Base-by-base conservation (phyloP, 163 green algal species). In the Prototheca stagnorum region DNA sequence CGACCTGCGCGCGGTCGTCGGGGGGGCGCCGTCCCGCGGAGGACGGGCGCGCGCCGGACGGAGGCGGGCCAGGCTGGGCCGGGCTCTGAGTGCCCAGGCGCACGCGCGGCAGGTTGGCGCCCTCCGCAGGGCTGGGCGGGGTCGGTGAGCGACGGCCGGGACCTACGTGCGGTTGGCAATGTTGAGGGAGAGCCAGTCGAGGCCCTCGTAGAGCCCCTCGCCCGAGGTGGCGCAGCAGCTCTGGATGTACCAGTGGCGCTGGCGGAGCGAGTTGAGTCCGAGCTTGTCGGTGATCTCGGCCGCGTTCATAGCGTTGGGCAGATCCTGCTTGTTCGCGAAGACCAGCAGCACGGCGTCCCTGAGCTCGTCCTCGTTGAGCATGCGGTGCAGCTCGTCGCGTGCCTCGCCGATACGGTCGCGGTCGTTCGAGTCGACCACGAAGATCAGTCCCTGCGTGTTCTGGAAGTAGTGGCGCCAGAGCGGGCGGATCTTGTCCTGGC, bases 391-490 rank as follows among this genome's bases (percentile, higher is more conserved):
- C 73, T 96, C 86, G 57, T 96, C 86, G 27, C 80, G 61, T 9
- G 83, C 85, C 12, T 95, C 85, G 28, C 76, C 73, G 23, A 95
- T 77, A 56, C 86, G 78, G 49, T 95, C 85, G 24, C 77, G 69
- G 62, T 95, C 86, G 59, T 93, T 92, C 54, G 64, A 81, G 56
- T 95, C 85, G 11, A 95, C 85, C 28, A 95, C 81, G 28, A 94
- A 91, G 47, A 95, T 88, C 11, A 95, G 54, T 46, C 79, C 81
- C 52, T 94, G 84, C 49, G 54, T 86, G 79, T 92, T 91, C 64
- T 92, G 87, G 80, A 96, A 96, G 72, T 96, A 96, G 71, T 96
- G 88, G 59, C 88, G 79, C 88, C 88, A 97, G 15, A 97, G 75
- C 15, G 88, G 88, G 37, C 88, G 84, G 66, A 97, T 97, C 85